phyloP scores from a whole-genome alignment of 2,329 filamentous ascomycete genomes.

The Aspergillus fructus region DNA sequence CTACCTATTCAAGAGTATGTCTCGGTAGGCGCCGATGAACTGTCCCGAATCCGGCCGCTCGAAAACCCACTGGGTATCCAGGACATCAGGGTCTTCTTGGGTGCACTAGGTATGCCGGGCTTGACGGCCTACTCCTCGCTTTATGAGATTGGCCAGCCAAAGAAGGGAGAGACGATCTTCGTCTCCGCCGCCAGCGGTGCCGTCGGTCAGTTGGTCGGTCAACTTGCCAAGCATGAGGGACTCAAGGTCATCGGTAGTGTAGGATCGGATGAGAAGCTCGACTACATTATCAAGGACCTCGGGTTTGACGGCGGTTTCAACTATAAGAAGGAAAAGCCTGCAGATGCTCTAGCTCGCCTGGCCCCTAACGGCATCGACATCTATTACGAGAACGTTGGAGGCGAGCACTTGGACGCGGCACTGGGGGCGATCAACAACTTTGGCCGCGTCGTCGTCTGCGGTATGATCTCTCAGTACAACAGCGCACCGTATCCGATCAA shows the following conservation, averaged over 20 bases:
- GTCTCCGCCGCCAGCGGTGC: slow-evolving; percentile 77
- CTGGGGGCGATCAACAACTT: slow-evolving; percentile 62
- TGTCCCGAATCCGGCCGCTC: slow-evolving; percentile 53
- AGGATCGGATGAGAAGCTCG: slow-evolving; percentile 75
- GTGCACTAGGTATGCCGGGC: slow-evolving; percentile 75
- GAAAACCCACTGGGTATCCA: slow-evolving; percentile 61
- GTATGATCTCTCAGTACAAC: slow-evolving; percentile 79
- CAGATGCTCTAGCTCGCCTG: slow-evolving; percentile 66
- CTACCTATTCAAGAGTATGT: slow-evolving; percentile 70
- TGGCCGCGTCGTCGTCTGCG: slow-evolving; percentile 66
- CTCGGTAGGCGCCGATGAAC: slow-evolving; percentile 50
- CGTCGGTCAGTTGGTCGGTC: slow-evolving; percentile 79
- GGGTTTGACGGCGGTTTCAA: slow-evolving; percentile 76
- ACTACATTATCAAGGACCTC: slow-evolving; percentile 69
- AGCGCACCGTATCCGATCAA: slow-evolving; percentile 64
- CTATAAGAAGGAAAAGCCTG: slow-evolving; percentile 78
- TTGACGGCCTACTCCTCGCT: slow-evolving; percentile 73
- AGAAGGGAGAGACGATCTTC: slow-evolving; percentile 79
- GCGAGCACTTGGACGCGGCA: slow-evolving; percentile 70
- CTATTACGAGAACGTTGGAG: slow-evolving; percentile 79
- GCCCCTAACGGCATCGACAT: slow-evolving; percentile 79
- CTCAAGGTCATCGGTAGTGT: slow-evolving; percentile 77
- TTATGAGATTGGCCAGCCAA: slow-evolving; percentile 72
- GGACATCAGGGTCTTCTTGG: slow-evolving; percentile 62
- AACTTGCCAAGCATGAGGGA: slow-evolving; percentile 79